These are phyloP conservation scores for Dalbergia cochinchinensis DNA, from an alignment of 306 rosid species.

Conservation along the genomic window DNA sequence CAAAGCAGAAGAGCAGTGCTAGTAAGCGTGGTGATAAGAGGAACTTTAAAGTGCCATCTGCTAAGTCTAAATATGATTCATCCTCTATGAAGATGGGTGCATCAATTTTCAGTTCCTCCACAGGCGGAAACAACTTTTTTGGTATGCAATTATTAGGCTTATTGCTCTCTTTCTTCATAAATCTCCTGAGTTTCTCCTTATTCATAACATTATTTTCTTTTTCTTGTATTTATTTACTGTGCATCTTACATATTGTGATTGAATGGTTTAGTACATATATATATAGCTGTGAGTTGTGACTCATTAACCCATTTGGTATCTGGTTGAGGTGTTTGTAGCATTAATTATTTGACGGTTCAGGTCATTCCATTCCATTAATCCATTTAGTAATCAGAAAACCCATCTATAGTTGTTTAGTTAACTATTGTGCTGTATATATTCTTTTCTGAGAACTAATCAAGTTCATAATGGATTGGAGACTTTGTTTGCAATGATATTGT, in stretches of 20 bases:
- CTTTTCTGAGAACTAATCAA: neutral
- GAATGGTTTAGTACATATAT: neutral
- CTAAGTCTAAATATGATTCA: conserved; percentile 79
- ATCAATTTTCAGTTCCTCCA: conserved; percentile 65
- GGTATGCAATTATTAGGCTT: conserved; percentile 61
- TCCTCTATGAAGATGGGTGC: conserved; percentile 71
- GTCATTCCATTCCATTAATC: conserved; percentile 24
- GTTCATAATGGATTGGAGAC: neutral
- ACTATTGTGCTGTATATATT: conserved; percentile 17
- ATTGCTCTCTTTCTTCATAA: conserved; percentile 29
- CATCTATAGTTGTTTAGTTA: conserved; percentile 10
- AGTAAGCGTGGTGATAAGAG: conserved; percentile 88
- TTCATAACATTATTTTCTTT: neutral
- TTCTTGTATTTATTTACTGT: neutral
- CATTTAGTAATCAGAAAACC: conserved; percentile 33
- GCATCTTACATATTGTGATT: conserved; percentile 28
- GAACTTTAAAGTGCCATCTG: conserved; percentile 68
- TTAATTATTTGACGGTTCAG: conserved; percentile 3
- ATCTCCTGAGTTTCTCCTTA: neutral
- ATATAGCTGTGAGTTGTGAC: conserved; percentile 1
- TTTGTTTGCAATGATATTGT: conserved; percentile 20
- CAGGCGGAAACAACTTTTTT: conserved; percentile 74
- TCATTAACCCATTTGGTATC: conserved; percentile 39
- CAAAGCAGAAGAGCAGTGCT: conserved; percentile 71
- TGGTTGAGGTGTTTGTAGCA: conserved; percentile 32